phyloP scores from a whole-genome alignment of 2,329 filamentous ascomycete genomes.

The Colletotrichum sp. region DNA sequence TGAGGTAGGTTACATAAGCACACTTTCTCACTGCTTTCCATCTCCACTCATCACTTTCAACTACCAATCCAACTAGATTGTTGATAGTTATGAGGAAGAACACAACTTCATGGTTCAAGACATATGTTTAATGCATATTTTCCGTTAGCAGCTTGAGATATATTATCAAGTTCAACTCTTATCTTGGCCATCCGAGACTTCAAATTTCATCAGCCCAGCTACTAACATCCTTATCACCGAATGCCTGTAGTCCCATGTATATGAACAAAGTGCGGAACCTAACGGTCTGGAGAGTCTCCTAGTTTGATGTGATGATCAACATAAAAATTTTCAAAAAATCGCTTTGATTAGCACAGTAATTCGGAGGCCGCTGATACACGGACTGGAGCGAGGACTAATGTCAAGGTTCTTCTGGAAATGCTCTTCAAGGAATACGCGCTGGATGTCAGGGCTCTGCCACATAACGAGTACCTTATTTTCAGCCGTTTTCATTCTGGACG shows the following conservation, averaged over 20 bases:
- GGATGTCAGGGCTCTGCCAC: background rate
- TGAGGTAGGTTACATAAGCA: background rate
- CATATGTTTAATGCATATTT: background rate
- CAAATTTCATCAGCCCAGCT: background rate
- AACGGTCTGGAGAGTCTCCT: background rate
- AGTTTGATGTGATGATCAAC: background rate
- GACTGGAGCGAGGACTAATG: background rate
- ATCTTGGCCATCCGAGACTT: background rate
- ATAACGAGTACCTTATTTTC: background rate
- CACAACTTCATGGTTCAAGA: background rate
- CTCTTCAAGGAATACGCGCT: background rate
- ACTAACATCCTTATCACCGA: background rate
- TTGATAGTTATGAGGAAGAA: background rate
- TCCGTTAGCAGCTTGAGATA: background rate
- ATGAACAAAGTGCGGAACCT: background rate
- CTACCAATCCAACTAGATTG: background rate
- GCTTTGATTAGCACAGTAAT: background rate
- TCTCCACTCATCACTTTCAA: background rate
- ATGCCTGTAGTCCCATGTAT: background rate
- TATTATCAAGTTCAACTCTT: rapidly evolving
- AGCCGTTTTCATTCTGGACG: background rate
- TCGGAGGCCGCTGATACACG: background rate
- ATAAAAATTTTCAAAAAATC: background rate
- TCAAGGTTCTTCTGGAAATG: background rate
- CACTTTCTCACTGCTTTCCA: background rate